A percentile compares a stretch with the other conserved stretches of the same genome.
phyloP scores from a whole-genome alignment of 2,329 filamentous ascomycete species.

The Botrytis byssoidea region DNA sequence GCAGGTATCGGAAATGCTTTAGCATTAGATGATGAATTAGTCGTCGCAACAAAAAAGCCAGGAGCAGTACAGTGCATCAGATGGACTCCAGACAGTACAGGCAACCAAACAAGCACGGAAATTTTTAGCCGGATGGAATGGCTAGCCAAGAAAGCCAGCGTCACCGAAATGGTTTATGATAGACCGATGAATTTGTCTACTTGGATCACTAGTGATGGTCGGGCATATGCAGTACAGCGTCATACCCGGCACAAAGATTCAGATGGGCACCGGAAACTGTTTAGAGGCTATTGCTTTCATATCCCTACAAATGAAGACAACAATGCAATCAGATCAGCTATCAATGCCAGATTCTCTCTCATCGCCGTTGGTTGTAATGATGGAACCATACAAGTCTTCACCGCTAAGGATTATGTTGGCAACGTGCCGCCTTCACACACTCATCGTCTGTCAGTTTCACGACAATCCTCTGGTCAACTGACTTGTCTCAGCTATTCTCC shows the following conservation, averaged over 20 bases:
- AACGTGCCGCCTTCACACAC: slow-evolving; percentile 87
- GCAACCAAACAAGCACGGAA: slow-evolving; percentile 86
- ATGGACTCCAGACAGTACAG: slow-evolving; percentile 81
- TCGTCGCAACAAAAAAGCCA: slow-evolving; percentile 88
- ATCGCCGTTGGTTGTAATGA: slow-evolving; percentile 81
- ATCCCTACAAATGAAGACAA: slow-evolving; percentile 59
- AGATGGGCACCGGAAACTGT: slow-evolving; percentile 59
- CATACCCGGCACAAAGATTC: slow-evolving; percentile 46
- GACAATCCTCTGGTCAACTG: slow-evolving; percentile 64
- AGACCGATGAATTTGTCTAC: slow-evolving; percentile 93
- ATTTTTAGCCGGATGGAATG: slow-evolving; percentile 83
- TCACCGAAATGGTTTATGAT: slow-evolving; percentile 88
- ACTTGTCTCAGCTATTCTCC: slow-evolving; percentile 83
- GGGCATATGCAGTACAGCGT: slow-evolving; percentile 87
- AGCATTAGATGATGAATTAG: slow-evolving; percentile 86
- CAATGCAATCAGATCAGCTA: slow-evolving; percentile 70
- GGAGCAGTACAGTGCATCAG: slow-evolving; percentile 95
- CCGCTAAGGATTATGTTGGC: slow-evolving; percentile 86
- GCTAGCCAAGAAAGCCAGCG: slow-evolving; percentile 72
- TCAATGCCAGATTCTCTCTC: slow-evolving; percentile 93
- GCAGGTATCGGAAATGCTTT: slow-evolving; percentile 86
- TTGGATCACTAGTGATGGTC: slow-evolving; percentile 87
- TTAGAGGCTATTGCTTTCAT: slow-evolving; percentile 91
- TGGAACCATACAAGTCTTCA: slow-evolving; percentile 84
- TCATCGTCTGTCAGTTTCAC: slow-evolving; percentile 67